Percentiles rank a stretch among this genome's conserved stretches.
Conservation (phyloP, 2,329 filamentous ascomycete species). For the Phaeophleospora eucalypticola region DNA sequence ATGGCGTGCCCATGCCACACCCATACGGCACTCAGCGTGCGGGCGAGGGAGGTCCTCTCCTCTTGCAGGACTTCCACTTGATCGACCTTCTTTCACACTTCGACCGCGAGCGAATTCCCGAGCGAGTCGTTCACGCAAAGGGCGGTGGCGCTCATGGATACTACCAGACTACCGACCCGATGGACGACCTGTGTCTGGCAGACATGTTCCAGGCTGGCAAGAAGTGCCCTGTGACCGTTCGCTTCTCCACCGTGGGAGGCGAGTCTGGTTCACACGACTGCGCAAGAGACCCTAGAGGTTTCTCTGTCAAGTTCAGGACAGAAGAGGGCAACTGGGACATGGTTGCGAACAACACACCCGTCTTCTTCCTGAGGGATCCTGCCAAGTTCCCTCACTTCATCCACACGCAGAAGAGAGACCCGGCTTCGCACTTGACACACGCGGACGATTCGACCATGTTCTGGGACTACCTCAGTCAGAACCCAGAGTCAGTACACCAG, state of each 20-base stretch:
- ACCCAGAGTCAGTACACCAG: conserved; percentile 52
- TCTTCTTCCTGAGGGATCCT: conserved; percentile 72
- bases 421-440: conserved; percentile 64
- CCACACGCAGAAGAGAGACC: conserved; percentile 71
- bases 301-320: conserved; percentile 69
- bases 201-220: conserved; percentile 59
- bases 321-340: conserved; percentile 71
- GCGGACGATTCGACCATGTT: conserved; percentile 62
- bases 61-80: conserved; percentile 52
- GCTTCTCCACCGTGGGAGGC: conserved; percentile 73
- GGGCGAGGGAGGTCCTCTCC: conserved; percentile 56
- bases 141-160: conserved; percentile 47
- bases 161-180: conserved; percentile 44
- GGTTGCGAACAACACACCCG: conserved; percentile 69
- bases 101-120: conserved; percentile 48
- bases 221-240: conserved; percentile 61
- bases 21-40: conserved; percentile 55
- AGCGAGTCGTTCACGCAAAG: conserved; percentile 50
- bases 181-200: conserved; percentile 45
- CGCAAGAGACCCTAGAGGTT: conserved; percentile 68
- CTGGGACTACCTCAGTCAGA: conserved; percentile 58
- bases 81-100: conserved; percentile 50
- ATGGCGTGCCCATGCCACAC: conserved; percentile 54
- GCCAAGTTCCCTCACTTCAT: conserved; percentile 71
- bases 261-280: conserved; percentile 68